phyloP scores from a whole-genome alignment of 495 filamentous ascomycete genomes.

The Parathielavia hyrcaniae region DNA sequence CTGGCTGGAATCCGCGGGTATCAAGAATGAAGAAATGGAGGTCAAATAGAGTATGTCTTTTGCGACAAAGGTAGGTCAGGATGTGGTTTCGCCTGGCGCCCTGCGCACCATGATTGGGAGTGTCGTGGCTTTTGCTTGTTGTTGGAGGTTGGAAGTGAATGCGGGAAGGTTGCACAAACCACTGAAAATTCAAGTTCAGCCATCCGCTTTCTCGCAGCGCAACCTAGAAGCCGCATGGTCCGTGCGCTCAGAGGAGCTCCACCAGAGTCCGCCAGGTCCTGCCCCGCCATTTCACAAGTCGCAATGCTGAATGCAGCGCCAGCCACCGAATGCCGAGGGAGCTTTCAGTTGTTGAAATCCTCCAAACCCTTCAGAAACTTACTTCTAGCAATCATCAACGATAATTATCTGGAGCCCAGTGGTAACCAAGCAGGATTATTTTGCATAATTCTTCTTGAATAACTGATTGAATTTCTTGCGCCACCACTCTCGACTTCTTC shows the following conservation, averaged over 20 bases:
- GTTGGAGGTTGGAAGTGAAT: constrained; percentile 15
- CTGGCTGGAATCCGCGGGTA: constrained; percentile 5
- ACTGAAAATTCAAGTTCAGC: constrained; percentile 31
- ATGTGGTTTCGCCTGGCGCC: constrained; percentile 8
- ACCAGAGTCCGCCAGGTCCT: background rate
- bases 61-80: constrained; percentile 12
- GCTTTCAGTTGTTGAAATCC: too few species aligned
- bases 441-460: too few species aligned
- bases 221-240: background rate
- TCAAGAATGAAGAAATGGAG: constrained; percentile 13
- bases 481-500: too few species aligned
- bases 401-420: too few species aligned
- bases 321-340: too few species aligned
- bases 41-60: constrained; percentile 4
- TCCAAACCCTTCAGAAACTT: too few species aligned
- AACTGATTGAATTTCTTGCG: too few species aligned
- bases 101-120: constrained; percentile 14
- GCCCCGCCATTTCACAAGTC: background rate
- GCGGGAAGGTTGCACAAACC: constrained; percentile 17
- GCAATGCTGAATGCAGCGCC: too few species aligned
- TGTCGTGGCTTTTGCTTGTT: constrained; percentile 19
- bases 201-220: constrained; percentile 21
- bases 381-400: too few species aligned
- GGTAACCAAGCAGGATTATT: too few species aligned
- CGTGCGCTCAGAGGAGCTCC: background rate